Evolutionary conservation across 2,329 filamentous ascomycete genomes (phyloP), one percentile per base, ranked within the genome.

Genomic region (Fusarium humuli): DNA sequence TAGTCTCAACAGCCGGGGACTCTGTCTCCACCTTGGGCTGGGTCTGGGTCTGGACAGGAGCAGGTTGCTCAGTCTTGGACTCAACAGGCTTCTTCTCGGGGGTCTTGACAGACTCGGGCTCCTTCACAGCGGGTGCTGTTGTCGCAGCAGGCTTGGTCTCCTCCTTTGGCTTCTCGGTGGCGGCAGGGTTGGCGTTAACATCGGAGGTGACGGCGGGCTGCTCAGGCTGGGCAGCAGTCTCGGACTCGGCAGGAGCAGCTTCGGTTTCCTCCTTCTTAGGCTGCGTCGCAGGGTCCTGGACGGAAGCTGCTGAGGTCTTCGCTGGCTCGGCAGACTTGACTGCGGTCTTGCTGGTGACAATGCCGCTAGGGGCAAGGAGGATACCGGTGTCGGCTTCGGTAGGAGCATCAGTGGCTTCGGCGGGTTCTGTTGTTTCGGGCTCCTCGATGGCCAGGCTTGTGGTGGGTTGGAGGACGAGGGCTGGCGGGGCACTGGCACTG

Each of bases 281-380:
- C 29, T 48, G 40, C 2, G 50, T 58, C 25, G 37, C 44, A 14
- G 67, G 66, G 40, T 69, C 29, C 49, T 57, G 57, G 8, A 37
- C 55, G 9, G 52, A 40, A 9, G 59, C 45, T 18, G 57, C 55
- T 7, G 67, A 55, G 8, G 68, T 69, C 50, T 69, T 56, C 14
- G 30, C 34, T 13, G 70, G 54, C 44, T 66, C 27, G 20, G 55
- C 14, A 7, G 60, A 25, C 20, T 62, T 48, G n/a, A 23, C 42
- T 12, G 47, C 52, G 25, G 48, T 59, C 34, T 73, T 73, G 22
- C 71, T 71, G 29, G 66, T 73, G 25, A 76, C 67, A 23, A 76
- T 69, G 25, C 74, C 74, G 6, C 74, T 72, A 6, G 74, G 75
- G 7, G 68, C 75, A 46, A 73, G 58, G 10, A 77, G 65, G 49